Evolutionary conservation across 2,329 filamentous ascomycete species (phyloP).

Genomic region (Fusarium neocosmosporiellum): DNA sequence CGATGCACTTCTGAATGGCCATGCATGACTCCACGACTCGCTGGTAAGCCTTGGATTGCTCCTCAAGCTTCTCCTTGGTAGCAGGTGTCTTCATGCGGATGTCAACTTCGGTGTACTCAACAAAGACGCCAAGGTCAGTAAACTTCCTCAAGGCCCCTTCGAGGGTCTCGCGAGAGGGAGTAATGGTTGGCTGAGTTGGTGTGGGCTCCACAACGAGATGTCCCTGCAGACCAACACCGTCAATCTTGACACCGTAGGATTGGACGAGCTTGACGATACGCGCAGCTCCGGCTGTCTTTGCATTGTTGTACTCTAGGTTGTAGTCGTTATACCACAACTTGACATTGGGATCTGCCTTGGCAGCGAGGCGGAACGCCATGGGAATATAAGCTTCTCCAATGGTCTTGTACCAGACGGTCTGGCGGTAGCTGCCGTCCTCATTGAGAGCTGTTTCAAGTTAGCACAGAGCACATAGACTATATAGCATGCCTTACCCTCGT

Average conservation of each 20-base stretch:
- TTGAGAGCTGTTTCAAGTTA: slow-evolving; percentile 49
- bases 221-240: slow-evolving; percentile 63
- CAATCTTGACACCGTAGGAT: slow-evolving; percentile 56
- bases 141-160: slow-evolving; percentile 53
- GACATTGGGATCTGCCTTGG: slow-evolving; percentile 56
- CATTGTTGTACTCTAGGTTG: slow-evolving; percentile 56
- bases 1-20: slow-evolving; percentile 41
- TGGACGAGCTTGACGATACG: slow-evolving; percentile 48
- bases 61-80: slow-evolving; percentile 49
- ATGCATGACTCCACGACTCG: slow-evolving; percentile 42
- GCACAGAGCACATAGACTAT: neutral
- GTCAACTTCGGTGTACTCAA: slow-evolving; percentile 65
- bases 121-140: slow-evolving; percentile 56
- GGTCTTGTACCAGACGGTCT: slow-evolving; percentile 58
- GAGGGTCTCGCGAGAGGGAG: slow-evolving; percentile 45
- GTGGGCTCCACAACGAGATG: slow-evolving; percentile 58
- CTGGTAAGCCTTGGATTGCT: slow-evolving; percentile 56
- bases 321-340: slow-evolving; percentile 68
- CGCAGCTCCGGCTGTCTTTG: slow-evolving; percentile 49
- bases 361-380: slow-evolving; percentile 60
- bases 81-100: slow-evolving; percentile 57
- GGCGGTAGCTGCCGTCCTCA: slow-evolving; percentile 60
- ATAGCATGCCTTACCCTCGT: slow-evolving; percentile 52
- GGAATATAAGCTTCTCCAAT: slow-evolving; percentile 63
- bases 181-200: slow-evolving; percentile 49